These are phyloP conservation scores for Saitozyma sp. DNA, from an alignment of 768 basidiomycete species.

Conservation along the genomic window DNA sequence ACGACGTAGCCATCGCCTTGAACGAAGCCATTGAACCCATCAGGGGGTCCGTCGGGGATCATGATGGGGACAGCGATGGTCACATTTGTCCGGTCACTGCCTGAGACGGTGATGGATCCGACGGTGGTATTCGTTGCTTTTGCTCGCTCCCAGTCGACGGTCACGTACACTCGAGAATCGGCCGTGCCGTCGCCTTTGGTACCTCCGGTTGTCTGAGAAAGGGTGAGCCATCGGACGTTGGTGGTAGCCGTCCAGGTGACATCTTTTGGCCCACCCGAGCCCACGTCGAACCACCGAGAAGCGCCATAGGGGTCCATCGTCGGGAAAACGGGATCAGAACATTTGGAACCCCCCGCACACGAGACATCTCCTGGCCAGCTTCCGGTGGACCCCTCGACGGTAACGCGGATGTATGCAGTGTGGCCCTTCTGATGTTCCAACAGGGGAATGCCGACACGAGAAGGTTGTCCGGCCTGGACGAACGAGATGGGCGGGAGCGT, in stretches of 20 bases:
- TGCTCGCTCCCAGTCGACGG: conserved; percentile 62
- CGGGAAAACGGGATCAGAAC: conserved; percentile 55
- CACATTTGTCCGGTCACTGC: conserved; percentile 28
- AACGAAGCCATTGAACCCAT: conserved; percentile 58
- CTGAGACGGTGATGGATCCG: neutral
- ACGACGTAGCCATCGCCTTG: conserved; percentile 66
- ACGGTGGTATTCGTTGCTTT: conserved; percentile 28
- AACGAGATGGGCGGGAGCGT: conserved; percentile 52
- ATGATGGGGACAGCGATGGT: conserved; percentile 30
- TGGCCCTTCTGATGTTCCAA: conserved; percentile 57
- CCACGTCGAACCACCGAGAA: conserved; percentile 63
- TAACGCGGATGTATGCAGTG: conserved; percentile 53
- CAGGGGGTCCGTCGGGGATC: conserved; percentile 13
- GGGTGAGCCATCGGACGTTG: conserved; percentile 61
- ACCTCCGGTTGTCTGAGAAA: conserved; percentile 58
- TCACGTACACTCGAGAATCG: conserved; percentile 61
- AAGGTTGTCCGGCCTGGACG: conserved; percentile 52
- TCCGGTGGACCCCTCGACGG: conserved; percentile 64
- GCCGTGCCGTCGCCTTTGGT: conserved; percentile 55
- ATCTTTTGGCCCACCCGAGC: conserved; percentile 62
- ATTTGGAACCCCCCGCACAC: conserved; percentile 58
- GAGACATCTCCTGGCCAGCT: conserved; percentile 69
- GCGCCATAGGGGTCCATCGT: conserved; percentile 63
- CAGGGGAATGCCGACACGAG: conserved; percentile 55
- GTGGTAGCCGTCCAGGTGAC: conserved; percentile 61